Evolutionary conservation across 164 flowering plant species (phyloP), one percentile per base, ranked within the genome.

Genomic region (Liriodendron chinense): DNA sequence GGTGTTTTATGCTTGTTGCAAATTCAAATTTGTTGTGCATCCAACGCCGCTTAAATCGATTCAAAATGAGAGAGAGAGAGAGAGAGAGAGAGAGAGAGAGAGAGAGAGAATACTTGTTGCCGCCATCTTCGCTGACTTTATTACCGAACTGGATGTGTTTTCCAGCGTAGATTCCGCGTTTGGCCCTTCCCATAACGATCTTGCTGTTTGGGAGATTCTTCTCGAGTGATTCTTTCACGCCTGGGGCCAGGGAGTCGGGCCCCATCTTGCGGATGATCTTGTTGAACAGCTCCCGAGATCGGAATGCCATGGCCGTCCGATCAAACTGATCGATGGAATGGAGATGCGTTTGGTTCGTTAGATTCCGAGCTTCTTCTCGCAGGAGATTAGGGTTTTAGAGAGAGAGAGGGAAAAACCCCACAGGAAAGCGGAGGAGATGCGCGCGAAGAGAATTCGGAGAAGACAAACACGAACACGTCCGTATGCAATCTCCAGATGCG

Each of bases 61-160:
- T 2, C 5, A n/a, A 22, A 69, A 26, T n/a, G 34, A 62, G 28
- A 8, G 28, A 16, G 23, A 47, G n/a, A 47, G 47, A 13, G 22
- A 49, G 21, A 72, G 34, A 62, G 28, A 8, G 28, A 16, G 23
- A 47, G n/a, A 47, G 34, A 62, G 28, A 8, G 28, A 16, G 23
- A 47, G n/a, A 47, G 47, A 13, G 22, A 49, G 21, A 72, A 14
- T 72, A 89, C 98, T 88, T 94, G 89, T 96, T 94, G 57, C 98
- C 98, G 21, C 99, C 99, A 69, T 96, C 92, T 81, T 96, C 99
- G 75, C 98, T 94, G 80, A 96, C 90, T 18, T 81, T 86, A 67
- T 94, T 91, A 28, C 98, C 98, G 75, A 87, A 96, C 73, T 87
- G 96, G 76, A 96, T 96, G 78, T 96, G 98, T n/a, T 89, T 88